Percentiles rank a stretch among this genome's conserved stretches.
phyloP scores from a whole-genome alignment of 192 early-diverging fungal genomes.

The Coemansia sp. region DNA sequence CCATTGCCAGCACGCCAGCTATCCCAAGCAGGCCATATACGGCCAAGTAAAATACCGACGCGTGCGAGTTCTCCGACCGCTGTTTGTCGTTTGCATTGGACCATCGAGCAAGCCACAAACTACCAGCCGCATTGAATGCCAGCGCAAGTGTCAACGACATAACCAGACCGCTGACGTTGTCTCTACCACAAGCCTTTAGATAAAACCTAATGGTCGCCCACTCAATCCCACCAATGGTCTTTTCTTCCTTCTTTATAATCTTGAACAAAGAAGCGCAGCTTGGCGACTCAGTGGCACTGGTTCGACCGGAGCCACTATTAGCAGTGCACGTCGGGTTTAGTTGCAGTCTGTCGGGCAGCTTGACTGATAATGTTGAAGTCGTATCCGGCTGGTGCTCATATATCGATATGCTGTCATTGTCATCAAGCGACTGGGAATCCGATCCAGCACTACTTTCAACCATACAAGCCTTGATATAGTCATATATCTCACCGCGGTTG shows the following conservation, averaged over 20 bases:
- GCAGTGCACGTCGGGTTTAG: not conserved
- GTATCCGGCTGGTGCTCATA: not conserved
- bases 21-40: slow-evolving; percentile 68
- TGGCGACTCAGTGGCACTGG: not conserved
- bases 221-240: slow-evolving; percentile 5
- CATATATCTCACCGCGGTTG: slow-evolving; percentile 37
- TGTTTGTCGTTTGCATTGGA: slow-evolving; percentile 9
- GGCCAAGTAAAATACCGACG: slow-evolving; percentile 37
- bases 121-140: slow-evolving; percentile 3
- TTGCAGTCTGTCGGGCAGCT: not conserved
- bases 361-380: not conserved
- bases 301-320: not conserved
- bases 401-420: not conserved
- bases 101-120: slow-evolving; percentile 27
- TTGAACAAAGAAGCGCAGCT: not conserved
- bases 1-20: slow-evolving; percentile 70
- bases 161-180: slow-evolving; percentile 9
- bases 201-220: slow-evolving; percentile 13
- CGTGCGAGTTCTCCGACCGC: not conserved
- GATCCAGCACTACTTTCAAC: slow-evolving; percentile 24
- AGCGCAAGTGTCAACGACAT: slow-evolving; percentile 1
- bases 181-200: slow-evolving; percentile 4
- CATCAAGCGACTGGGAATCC: not conserved
- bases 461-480: slow-evolving; percentile 13
- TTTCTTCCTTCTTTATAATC: slow-evolving; percentile 9